Percentiles rank a stretch among this genome's conserved stretches.
Conservation (phyloP, 2,329 filamentous ascomycete species). For the Didymella arachidicola region DNA sequence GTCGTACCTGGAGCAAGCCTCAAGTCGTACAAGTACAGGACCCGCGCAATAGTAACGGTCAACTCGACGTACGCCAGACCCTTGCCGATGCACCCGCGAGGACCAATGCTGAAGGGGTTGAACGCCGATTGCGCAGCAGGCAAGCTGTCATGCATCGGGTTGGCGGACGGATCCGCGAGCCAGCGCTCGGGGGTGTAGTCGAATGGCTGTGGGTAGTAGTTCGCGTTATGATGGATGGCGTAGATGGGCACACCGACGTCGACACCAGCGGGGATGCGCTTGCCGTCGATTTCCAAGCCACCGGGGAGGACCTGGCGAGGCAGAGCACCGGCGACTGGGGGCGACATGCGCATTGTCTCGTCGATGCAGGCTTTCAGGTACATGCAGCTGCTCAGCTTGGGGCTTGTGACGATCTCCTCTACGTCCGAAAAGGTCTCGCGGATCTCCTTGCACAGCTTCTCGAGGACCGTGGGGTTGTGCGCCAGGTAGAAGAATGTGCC, state of each 20-base stretch:
- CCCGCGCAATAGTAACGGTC: slow-evolving; percentile 67
- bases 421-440: slow-evolving; percentile 44
- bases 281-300: slow-evolving; percentile 50
- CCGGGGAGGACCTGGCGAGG: slow-evolving; percentile 50
- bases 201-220: slow-evolving; percentile 51
- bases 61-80: slow-evolving; percentile 73
- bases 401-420: slow-evolving; percentile 50
- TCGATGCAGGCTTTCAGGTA: slow-evolving; percentile 53
- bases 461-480: slow-evolving; percentile 48
- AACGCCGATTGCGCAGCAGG: slow-evolving; percentile 69
- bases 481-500: slow-evolving; percentile 56
- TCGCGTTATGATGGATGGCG: slow-evolving; percentile 49
- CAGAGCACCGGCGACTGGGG: slow-evolving; percentile 50
- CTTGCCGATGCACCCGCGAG: slow-evolving; percentile 76
- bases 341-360: slow-evolving; percentile 53
- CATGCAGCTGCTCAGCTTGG: slow-evolving; percentile 42
- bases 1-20: slow-evolving; percentile 46
- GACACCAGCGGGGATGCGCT: slow-evolving; percentile 46
- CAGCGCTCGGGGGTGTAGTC: slow-evolving; percentile 51
- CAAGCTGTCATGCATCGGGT: slow-evolving; percentile 42
- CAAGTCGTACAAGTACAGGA: slow-evolving; percentile 69
- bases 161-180: slow-evolving; percentile 42
- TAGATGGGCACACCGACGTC: slow-evolving; percentile 51
- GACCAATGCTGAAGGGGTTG: slow-evolving; percentile 76
- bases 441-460: slow-evolving; percentile 47